Percentiles rank a stretch among this genome's conserved stretches.
phyloP scores from a whole-genome alignment of 345 rosid genomes.

The Ceriops tagal region DNA sequence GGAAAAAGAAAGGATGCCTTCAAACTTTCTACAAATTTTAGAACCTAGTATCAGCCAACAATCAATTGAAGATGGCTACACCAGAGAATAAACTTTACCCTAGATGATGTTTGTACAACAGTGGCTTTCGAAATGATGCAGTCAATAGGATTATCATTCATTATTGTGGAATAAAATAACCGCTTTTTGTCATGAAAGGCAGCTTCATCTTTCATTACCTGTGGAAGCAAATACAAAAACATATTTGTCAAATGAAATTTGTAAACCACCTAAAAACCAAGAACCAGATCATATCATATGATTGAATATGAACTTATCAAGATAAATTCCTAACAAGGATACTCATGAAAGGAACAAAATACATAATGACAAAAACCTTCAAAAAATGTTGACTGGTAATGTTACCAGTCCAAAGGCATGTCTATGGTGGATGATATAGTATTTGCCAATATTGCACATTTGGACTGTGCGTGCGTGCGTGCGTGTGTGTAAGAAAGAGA shows the following conservation, averaged over 20 bases:
- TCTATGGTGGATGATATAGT: too few species aligned
- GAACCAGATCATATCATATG: background rate
- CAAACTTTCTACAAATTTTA: slow-evolving; percentile 5
- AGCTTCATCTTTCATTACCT: slow-evolving; percentile 70
- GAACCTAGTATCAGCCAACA: slow-evolving; percentile 4
- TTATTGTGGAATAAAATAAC: slow-evolving; percentile 76
- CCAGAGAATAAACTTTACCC: slow-evolving; percentile 40
- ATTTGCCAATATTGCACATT: too few species aligned
- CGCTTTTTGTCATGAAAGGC: slow-evolving; percentile 65
- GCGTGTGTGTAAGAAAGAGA: too few species aligned
- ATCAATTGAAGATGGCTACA: background rate
- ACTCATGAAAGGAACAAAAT: background rate
- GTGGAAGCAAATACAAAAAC: slow-evolving; percentile 18
- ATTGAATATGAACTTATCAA: background rate
- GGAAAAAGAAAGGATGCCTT: slow-evolving; percentile 6
- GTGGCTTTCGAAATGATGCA: slow-evolving; percentile 75
- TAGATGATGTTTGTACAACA: slow-evolving; percentile 46
- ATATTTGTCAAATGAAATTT: background rate
- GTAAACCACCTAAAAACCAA: background rate
- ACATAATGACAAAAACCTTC: background rate
- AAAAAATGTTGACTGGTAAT: background rate
- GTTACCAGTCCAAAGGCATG: background rate
- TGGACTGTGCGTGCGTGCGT: too few species aligned
- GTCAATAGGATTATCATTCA: slow-evolving; percentile 85
- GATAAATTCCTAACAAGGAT: background rate